Percentiles rank a stretch among this genome's conserved stretches.
phyloP scores from a whole-genome alignment of 2,329 filamentous ascomycete genomes.

The Sclerotinia glacialis region DNA sequence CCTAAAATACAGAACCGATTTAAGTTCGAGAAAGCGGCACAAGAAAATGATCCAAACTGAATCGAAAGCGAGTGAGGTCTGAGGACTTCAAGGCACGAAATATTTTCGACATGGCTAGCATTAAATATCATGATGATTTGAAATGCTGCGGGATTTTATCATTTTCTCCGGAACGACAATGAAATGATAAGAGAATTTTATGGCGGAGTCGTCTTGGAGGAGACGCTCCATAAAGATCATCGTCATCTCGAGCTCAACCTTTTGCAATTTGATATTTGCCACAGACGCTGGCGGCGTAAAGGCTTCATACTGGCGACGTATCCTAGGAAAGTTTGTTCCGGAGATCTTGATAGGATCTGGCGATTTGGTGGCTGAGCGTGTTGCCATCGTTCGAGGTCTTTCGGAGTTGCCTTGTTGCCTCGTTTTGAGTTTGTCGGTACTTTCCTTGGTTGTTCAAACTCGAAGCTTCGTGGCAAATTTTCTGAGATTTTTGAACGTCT shows the following conservation, averaged over 20 bases:
- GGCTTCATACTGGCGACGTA: no score
- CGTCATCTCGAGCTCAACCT: not conserved
- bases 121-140: no score
- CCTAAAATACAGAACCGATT: not conserved
- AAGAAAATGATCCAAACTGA: not conserved
- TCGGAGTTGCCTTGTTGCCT: no score
- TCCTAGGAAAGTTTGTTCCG: no score
- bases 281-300: not conserved
- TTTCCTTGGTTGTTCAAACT: not conserved
- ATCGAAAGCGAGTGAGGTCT: not conserved
- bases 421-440: not conserved
- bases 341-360: not conserved
- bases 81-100: not conserved
- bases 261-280: not conserved
- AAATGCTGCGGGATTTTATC: no score
- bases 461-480: conserved; percentile 4
- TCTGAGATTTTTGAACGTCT: conserved; percentile 1
- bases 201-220: not conserved
- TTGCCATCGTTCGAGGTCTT: no score
- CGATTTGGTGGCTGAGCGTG: no score
- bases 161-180: not conserved
- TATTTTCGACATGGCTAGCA: no score
- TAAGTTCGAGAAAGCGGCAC: not conserved
- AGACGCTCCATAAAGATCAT: not conserved
- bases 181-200: not conserved